These are phyloP conservation scores for Malbranchea cinnamomea DNA, from an alignment of 2,329 filamentous ascomycete genomes.

Conservation along the genomic window DNA sequence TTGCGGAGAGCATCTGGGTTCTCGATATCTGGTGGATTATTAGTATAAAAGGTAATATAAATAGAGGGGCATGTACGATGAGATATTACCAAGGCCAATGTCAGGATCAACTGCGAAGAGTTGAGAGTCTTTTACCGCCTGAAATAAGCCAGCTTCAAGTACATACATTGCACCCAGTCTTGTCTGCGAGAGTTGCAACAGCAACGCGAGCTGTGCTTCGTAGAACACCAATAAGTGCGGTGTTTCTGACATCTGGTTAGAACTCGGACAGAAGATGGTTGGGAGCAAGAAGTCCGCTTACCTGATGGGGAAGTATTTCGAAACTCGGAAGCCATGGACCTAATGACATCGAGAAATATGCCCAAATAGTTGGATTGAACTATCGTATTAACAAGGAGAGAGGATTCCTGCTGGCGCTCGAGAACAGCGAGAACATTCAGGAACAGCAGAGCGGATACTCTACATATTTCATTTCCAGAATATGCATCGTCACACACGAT, in stretches of 20 bases:
- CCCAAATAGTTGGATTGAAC: conserved; percentile 81
- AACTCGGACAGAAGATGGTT: neutral
- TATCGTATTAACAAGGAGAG: conserved; percentile 62
- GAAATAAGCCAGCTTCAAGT: conserved; percentile 79
- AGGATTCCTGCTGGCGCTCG: conserved; percentile 55
- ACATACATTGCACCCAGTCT: conserved; percentile 71
- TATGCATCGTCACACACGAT: conserved; percentile 88
- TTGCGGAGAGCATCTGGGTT: conserved; percentile 57
- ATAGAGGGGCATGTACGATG: neutral
- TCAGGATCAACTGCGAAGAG: conserved; percentile 86
- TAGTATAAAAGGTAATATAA: conserved; percentile 8
- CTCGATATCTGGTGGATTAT: conserved; percentile 38
- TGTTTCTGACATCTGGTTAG: conserved; percentile 30
- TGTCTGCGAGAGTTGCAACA: conserved; percentile 72
- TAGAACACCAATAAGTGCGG: conserved; percentile 43
- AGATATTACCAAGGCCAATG: conserved; percentile 52
- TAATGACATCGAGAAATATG: conserved; percentile 76
- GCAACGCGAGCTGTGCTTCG: conserved; percentile 63
- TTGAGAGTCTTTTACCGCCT: conserved; percentile 62
- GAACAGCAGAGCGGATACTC: conserved; percentile 75
- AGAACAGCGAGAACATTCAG: conserved; percentile 63
- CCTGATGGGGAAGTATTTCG: conserved; percentile 41
- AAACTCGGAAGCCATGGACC: conserved; percentile 60
- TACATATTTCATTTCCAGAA: conserved; percentile 63
- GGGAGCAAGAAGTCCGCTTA: conserved; percentile 32